These are phyloP conservation scores for Crithidia acanthocephali DNA, from an alignment of 208 protist genomes.

Conservation along the genomic window DNA sequence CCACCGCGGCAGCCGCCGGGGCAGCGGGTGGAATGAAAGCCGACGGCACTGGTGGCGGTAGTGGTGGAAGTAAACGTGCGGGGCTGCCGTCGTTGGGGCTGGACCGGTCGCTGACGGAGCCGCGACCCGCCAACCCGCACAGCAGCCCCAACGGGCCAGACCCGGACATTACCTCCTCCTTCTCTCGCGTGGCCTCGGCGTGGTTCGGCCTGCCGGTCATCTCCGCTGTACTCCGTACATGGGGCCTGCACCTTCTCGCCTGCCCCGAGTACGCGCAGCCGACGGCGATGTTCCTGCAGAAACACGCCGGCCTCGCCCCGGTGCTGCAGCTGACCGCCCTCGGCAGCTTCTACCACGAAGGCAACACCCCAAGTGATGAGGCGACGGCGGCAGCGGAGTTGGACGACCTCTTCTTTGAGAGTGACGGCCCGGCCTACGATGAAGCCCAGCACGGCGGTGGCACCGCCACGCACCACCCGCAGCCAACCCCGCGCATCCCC, in stretches of 20 bases:
- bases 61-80: no score
- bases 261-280: slow-evolving; percentile 70
- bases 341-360: slow-evolving; percentile 25
- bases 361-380: slow-evolving; percentile 29
- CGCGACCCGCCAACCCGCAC: not conserved
- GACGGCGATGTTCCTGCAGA: slow-evolving; percentile 69
- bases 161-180: slow-evolving; percentile 37
- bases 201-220: slow-evolving; percentile 68
- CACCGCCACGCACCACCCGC: slow-evolving; percentile 3
- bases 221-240: slow-evolving; percentile 52
- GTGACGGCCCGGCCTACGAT: slow-evolving; percentile 8
- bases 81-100: not conserved
- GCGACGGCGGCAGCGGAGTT: slow-evolving; percentile 5
- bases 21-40: no score
- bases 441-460: not conserved
- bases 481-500: slow-evolving; percentile 31
- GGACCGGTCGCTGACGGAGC: not conserved
- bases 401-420: slow-evolving; percentile 34
- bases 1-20: not conserved
- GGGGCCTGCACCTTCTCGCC: slow-evolving; percentile 69
- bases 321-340: slow-evolving; percentile 50
- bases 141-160: slow-evolving; percentile 31
- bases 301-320: slow-evolving; percentile 64
- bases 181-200: slow-evolving; percentile 62
- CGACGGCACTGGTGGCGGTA: no score